phyloP scores from a whole-genome alignment of 306 rosid genomes.

The Rosa chinensis region DNA sequence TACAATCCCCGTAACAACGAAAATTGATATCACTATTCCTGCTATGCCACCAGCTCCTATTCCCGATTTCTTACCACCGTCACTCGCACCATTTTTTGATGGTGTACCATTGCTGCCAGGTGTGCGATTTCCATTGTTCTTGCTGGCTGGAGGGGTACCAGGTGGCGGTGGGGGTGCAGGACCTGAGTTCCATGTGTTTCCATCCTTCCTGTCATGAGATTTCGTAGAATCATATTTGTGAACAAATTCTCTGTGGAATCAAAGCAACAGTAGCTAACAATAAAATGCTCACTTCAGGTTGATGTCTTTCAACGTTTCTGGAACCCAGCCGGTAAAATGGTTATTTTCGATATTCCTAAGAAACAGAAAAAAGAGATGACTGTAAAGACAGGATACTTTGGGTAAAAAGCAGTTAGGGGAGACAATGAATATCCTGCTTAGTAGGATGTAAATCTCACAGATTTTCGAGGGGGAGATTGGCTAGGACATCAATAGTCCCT shows the following conservation, averaged over 20 bases:
- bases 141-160: constrained; percentile 69
- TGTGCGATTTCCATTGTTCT: constrained; percentile 45
- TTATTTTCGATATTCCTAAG: constrained; percentile 83
- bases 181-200: constrained; percentile 84
- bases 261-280: constrained; percentile 15
- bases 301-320: constrained; percentile 66
- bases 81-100: constrained; percentile 43
- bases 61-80: constrained; percentile 70
- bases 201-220: constrained; percentile 58
- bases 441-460: constrained; percentile 50
- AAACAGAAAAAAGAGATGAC: constrained; percentile 29
- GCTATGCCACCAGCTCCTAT: constrained; percentile 91
- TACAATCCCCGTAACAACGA: constrained; percentile 70
- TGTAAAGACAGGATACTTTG: constrained; percentile 14
- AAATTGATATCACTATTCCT: constrained; percentile 82
- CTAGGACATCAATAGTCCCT: constrained; percentile 81
- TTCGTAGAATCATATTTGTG: constrained; percentile 27
- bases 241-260: constrained; percentile 19
- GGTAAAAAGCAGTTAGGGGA: not conserved
- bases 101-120: constrained; percentile 47
- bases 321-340: constrained; percentile 88
- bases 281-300: constrained; percentile 65
- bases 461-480: constrained; percentile 73
- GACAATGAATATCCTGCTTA: constrained; percentile 13
- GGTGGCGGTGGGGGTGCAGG: constrained; percentile 99